A percentile compares a stretch with the other conserved stretches of the same genome.
Conservation (phyloP, 257 asterid genomes). For the Scutellaria barbata region DNA sequence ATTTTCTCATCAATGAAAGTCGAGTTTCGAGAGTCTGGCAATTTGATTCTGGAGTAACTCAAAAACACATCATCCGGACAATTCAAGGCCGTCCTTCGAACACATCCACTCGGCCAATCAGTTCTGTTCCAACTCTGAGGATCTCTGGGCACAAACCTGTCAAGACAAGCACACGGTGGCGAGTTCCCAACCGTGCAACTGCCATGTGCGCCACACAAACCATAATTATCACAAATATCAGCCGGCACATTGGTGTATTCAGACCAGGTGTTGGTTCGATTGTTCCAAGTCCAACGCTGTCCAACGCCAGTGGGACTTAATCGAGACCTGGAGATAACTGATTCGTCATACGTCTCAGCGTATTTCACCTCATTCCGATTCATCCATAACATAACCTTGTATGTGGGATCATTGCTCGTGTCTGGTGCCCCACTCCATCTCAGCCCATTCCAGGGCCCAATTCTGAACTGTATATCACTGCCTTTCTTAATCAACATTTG, state of each 20-base stretch:
- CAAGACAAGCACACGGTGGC: constrained; percentile 46
- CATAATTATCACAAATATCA: constrained; percentile 49
- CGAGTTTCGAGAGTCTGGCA: constrained; percentile 40
- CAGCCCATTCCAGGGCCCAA: constrained; percentile 57
- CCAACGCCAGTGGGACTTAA: constrained; percentile 30
- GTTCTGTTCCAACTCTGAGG: constrained; percentile 17
- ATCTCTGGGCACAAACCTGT: constrained; percentile 41
- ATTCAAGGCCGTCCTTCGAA: constrained; percentile 28
- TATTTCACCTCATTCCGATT: constrained; percentile 16
- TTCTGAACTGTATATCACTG: neutral
- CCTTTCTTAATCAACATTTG: constrained; percentile 23
- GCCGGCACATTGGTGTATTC: constrained; percentile 8
- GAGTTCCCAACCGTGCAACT: constrained; percentile 37
- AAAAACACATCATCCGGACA: constrained; percentile 35
- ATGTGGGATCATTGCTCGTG: neutral
- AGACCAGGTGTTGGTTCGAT: constrained; percentile 38
- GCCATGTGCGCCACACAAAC: constrained; percentile 47
- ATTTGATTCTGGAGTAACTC: constrained; percentile 33
- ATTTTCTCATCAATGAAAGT: constrained; percentile 29
- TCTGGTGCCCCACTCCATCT: constrained; percentile 41
- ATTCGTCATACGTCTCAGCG: neutral
- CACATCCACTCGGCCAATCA: constrained; percentile 42
- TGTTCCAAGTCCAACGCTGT: constrained; percentile 37
- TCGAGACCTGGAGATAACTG: constrained; percentile 24
- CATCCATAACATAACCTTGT: constrained; percentile 24